Evolutionary conservation across 306 rosid genomes (phyloP), one percentile per base, ranked within the genome.

Genomic region (Corylus avellana): DNA sequence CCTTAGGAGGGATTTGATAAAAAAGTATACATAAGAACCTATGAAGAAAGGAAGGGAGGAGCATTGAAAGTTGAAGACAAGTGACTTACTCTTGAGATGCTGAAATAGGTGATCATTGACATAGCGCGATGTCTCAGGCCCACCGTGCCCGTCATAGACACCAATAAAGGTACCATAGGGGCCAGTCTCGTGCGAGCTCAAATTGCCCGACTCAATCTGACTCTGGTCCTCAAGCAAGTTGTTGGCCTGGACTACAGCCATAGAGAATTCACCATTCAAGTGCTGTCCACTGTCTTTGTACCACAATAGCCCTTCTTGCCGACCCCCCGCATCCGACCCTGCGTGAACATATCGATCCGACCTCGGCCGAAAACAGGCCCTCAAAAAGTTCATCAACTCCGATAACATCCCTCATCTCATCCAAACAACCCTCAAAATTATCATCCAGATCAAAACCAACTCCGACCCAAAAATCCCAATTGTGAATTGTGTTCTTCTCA

Each of bases 361-460:
- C 81, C 87, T 80, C 56, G 93, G 93, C 87, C 87, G 87, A 74
- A 90, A 90, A 86, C 93, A 90, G 87, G 93, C 88, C 87, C 83
- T 86, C 80, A 90, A 77, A 82, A 84, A 66, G 79, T 80, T 90
- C 85, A 90, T 86, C 83, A 90, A 86, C 90, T 77, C 88, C 48
- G 93, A 86, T 81, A 90, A 86, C 93, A 90, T 90, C 90, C 90
- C 91, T 90, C 93, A 90, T 90, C 83, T 87, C 93, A 80, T 16
- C 83, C 82, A 86, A 84, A 84, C 76, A 84, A 82, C 88, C 88
- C 66, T 82, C 89, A 78, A 78, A 73, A 85, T 83, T 87, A 86
- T 88, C 72, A 18, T 67, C 96, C 86, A 87, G 97, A 90, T 90
- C 93, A 46, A 66, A 63, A 77, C 54, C 75, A 58, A 58, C 66